Evolutionary conservation across 2,329 filamentous ascomycete species (phyloP).

Genomic region (Colletotrichum simmondsii): DNA sequence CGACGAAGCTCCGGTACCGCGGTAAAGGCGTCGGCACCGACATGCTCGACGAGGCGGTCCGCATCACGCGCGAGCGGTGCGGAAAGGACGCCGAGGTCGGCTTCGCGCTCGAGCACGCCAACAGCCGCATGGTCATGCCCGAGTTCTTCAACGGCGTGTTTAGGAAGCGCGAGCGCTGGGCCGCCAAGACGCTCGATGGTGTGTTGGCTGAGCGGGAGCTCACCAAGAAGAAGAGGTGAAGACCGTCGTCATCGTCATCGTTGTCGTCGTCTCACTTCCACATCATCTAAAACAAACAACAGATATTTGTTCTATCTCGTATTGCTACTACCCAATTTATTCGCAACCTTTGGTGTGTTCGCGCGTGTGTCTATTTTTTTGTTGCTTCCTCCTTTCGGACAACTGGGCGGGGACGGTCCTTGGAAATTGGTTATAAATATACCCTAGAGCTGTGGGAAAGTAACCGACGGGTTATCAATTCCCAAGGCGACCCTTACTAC

Average conservation of each 20-base stretch:
- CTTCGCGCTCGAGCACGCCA: slow-evolving; percentile 83
- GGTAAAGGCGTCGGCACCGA: slow-evolving; percentile 77
- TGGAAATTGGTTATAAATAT: slow-evolving; percentile 1
- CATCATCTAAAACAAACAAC: not conserved
- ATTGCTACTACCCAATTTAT: not conserved
- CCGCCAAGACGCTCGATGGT: slow-evolving; percentile 62
- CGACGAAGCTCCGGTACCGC: slow-evolving; percentile 76
- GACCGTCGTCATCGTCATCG: not conserved
- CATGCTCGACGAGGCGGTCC: slow-evolving; percentile 79
- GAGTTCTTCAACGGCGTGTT: slow-evolving; percentile 71
- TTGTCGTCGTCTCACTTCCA: too few relatives aligned
- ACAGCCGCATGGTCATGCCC: slow-evolving; percentile 73
- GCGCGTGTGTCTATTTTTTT: not conserved
- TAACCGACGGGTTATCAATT: too few relatives aligned
- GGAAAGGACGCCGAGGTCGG: slow-evolving; percentile 75
- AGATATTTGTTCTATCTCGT: not conserved
- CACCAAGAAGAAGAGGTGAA: slow-evolving; percentile 58
- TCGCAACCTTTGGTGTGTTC: not conserved
- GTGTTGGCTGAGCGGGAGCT: slow-evolving; percentile 62
- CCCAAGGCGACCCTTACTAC: too few relatives aligned
- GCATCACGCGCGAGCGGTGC: slow-evolving; percentile 73
- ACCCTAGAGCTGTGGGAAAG: not conserved
- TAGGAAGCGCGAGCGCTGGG: slow-evolving; percentile 67
- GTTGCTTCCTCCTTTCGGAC: not conserved
- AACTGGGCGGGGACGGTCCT: not conserved